A percentile compares a stretch with the other conserved stretches of the same genome.
These are phyloP conservation scores for Cytospora piceae DNA, from an alignment of 2,329 filamentous ascomycete species.

Conservation along the genomic window DNA sequence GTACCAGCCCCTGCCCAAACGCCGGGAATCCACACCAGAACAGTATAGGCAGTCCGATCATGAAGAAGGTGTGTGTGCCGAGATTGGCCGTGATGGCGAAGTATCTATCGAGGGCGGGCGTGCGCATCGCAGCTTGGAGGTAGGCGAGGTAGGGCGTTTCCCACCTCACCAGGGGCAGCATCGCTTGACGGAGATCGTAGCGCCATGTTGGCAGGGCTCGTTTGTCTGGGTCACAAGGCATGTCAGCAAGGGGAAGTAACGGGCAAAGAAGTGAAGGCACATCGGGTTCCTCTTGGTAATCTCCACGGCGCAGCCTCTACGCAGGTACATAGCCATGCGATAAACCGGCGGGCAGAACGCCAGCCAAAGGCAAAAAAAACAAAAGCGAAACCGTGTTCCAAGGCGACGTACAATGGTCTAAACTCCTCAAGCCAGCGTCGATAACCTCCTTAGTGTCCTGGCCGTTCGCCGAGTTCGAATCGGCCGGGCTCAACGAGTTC, in stretches of 20 bases:
- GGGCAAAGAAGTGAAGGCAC: not conserved
- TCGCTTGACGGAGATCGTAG: conserved; percentile 77
- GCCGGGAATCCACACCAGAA: conserved; percentile 94
- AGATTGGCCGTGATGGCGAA: conserved; percentile 97
- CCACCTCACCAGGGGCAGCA: conserved; percentile 87
- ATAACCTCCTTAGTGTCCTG: conserved; percentile 42
- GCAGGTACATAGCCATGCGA: conserved; percentile 18
- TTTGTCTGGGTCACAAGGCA: conserved; percentile 63
- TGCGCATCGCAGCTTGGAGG: conserved; percentile 79
- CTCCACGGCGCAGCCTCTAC: not conserved
- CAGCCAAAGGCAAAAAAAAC: not conserved
- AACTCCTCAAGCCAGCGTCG: conserved; percentile 78
- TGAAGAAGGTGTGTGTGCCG: conserved; percentile 98
- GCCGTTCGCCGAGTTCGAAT: conserved; percentile 27
- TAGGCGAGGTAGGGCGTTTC: conserved; percentile 93
- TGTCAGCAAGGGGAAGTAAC: conserved; percentile 20
- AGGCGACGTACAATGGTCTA: conserved; percentile 72
- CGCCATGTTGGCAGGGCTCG: conserved; percentile 85
- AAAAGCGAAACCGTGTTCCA: not conserved
- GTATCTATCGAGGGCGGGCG: conserved; percentile 88
- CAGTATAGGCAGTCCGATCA: conserved; percentile 89
- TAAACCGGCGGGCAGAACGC: too few species aligned
- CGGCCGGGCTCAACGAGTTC: conserved; percentile 19
- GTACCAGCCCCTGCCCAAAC: conserved; percentile 79
- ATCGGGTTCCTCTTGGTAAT: not conserved